These are phyloP conservation scores for Astrocystis sublimbata DNA, from an alignment of 495 filamentous ascomycete genomes.

Conservation along the genomic window DNA sequence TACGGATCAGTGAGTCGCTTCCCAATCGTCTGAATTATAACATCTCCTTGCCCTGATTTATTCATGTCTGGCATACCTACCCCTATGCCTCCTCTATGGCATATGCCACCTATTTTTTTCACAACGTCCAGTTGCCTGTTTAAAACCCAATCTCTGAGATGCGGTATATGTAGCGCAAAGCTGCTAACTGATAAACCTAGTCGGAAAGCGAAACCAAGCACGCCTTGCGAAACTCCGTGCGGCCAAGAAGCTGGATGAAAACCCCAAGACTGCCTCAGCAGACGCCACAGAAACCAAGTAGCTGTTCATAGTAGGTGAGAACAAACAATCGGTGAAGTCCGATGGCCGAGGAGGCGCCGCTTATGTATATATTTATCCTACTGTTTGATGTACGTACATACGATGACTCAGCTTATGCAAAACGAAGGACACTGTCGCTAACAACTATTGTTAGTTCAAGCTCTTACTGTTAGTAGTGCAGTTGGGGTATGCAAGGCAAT, in stretches of 20 bases:
- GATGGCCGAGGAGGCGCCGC: too few species aligned
- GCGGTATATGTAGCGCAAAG: background rate
- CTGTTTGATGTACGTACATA: too few species aligned
- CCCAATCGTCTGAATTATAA: background rate
- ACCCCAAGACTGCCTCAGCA: background rate
- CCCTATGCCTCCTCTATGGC: background rate
- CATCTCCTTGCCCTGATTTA: background rate
- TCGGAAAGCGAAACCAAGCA: slow-evolving; percentile 65
- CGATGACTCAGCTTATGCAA: too few species aligned
- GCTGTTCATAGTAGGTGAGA: background rate
- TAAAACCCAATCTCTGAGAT: background rate
- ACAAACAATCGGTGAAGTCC: too few species aligned
- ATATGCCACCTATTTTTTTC: background rate
- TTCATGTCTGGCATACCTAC: background rate
- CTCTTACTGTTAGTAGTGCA: too few species aligned
- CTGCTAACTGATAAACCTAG: slow-evolving; percentile 3
- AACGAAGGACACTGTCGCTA: too few species aligned
- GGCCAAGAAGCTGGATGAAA: slow-evolving; percentile 22
- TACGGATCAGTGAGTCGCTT: slow-evolving; percentile 45
- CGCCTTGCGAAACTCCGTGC: slow-evolving; percentile 57
- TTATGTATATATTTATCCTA: too few species aligned
- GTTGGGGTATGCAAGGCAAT: too few species aligned
- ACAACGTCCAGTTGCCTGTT: background rate
- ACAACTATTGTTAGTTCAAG: too few species aligned
- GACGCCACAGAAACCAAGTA: background rate